Evolutionary conservation across 805 yeast species (phyloP).

Genomic region (Sugiyamaella smithiae): DNA sequence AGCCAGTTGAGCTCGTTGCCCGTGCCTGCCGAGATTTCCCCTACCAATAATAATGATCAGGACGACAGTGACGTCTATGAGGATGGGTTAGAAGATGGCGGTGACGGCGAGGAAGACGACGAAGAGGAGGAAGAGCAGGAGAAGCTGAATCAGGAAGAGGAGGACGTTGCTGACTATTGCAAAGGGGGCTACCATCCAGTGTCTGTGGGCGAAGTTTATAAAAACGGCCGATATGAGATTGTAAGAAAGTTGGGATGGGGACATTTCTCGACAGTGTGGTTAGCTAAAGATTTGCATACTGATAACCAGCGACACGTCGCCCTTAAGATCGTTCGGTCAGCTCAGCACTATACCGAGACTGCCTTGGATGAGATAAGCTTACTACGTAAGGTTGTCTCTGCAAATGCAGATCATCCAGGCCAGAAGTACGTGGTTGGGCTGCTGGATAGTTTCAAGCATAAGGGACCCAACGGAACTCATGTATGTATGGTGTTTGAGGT

Average conservation of each 20-base stretch:
- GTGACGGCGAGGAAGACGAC: conserved; percentile 3
- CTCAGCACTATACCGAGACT: conserved; percentile 86
- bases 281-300: conserved; percentile 61
- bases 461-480: conserved; percentile 90
- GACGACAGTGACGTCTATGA: conserved; percentile 1
- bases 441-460: conserved; percentile 78
- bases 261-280: conserved; percentile 94
- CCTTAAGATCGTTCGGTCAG: conserved; percentile 88
- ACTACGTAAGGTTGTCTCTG: conserved; percentile 58
- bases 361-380: conserved; percentile 91
- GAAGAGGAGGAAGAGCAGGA: conserved; percentile 17
- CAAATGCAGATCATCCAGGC: conserved; percentile 71
- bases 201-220: conserved; percentile 78
- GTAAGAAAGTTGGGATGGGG: conserved; percentile 98
- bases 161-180: conserved; percentile 77
- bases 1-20: background rate
- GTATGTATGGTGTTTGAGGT: conserved; percentile 98
- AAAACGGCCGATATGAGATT: conserved; percentile 68
- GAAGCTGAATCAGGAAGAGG: conserved; percentile 51
- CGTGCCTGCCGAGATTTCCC: background rate
- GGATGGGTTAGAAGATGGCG: conserved; percentile 1
- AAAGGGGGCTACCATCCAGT: conserved; percentile 98
- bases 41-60: background rate
- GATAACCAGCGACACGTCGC: conserved; percentile 75
- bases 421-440: conserved; percentile 76